Conservation (phyloP, 805 yeast genomes). For the Metschnikowia rubicola region DNA sequence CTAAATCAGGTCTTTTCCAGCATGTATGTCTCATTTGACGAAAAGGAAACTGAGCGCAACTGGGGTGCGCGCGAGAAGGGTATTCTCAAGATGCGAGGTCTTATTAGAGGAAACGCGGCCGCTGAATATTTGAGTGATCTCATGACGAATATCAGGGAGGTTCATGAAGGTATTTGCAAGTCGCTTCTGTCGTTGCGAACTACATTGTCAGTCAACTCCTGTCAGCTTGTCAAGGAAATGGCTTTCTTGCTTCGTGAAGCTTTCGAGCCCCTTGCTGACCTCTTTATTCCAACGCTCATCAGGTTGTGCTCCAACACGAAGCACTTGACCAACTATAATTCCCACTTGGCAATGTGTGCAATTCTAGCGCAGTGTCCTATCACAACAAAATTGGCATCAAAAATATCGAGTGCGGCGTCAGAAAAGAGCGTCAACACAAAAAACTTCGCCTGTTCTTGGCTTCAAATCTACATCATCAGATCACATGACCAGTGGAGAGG, state of each 20-base stretch:
- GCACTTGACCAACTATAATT: conserved; percentile 56
- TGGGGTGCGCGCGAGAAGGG: conserved; percentile 74
- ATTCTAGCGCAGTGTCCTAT: conserved; percentile 55
- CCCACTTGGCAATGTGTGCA: conserved; percentile 53
- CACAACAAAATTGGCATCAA: conserved; percentile 48
- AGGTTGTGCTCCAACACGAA: conserved; percentile 60
- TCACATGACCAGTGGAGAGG: conserved; percentile 32
- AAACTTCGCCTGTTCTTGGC: conserved; percentile 65
- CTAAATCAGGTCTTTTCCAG: conserved; percentile 19
- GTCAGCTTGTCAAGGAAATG: conserved; percentile 72
- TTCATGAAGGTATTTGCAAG: conserved; percentile 58
- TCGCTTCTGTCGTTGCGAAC: conserved; percentile 76
- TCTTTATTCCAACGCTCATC: conserved; percentile 44
- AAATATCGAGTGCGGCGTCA: conserved; percentile 47
- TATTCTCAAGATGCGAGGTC: conserved; percentile 53
- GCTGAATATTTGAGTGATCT: conserved; percentile 38
- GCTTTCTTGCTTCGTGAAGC: conserved; percentile 37
- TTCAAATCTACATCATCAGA: conserved; percentile 56
- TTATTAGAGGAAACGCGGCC: conserved; percentile 56
- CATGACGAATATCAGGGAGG: conserved; percentile 24
- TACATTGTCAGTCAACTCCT: conserved; percentile 70
- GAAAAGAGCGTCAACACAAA: conserved; percentile 77
- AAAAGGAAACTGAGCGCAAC: conserved; percentile 82
- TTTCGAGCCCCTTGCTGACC: conserved; percentile 50
- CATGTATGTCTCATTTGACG: conserved; percentile 45